Evolutionary conservation across 495 filamentous ascomycete genomes (phyloP).

Genomic region (Ramalina peruviana): DNA sequence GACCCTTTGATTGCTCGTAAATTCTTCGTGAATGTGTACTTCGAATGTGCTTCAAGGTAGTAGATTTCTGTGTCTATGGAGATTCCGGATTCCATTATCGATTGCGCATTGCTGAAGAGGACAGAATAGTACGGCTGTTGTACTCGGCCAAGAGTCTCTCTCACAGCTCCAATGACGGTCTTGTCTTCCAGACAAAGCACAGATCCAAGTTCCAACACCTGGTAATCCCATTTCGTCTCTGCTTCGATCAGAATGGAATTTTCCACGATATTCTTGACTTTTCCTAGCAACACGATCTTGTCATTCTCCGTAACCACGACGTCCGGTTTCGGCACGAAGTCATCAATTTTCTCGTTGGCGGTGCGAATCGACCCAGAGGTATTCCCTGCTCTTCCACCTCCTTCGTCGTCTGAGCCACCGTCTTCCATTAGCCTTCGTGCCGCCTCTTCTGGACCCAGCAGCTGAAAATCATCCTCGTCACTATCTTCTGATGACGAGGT

Average conservation of each 20-base stretch:
- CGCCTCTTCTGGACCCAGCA: conserved; percentile 64
- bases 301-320: conserved; percentile 59
- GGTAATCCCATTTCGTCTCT: conserved; percentile 60
- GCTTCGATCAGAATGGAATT: conserved; percentile 67
- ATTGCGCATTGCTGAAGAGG: conserved; percentile 47
- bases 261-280: conserved; percentile 58
- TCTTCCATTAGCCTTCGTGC: conserved; percentile 71
- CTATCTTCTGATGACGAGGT: conserved; percentile 47
- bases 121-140: conserved; percentile 72
- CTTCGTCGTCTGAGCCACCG: conserved; percentile 58
- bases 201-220: conserved; percentile 70
- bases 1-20: conserved; percentile 66
- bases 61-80: conserved; percentile 50
- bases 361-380: conserved; percentile 42
- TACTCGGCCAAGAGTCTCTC: conserved; percentile 71
- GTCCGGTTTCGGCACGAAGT: conserved; percentile 56
- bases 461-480: conserved; percentile 54
- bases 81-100: conserved; percentile 53
- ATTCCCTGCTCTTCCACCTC: conserved; percentile 30
- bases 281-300: conserved; percentile 59
- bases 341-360: conserved; percentile 58
- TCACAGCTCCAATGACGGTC: conserved; percentile 59
- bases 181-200: conserved; percentile 69
- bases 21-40: conserved; percentile 69
- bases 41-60: conserved; percentile 62